Evolutionary conservation across 2,329 filamentous ascomycete genomes (phyloP), one percentile per base, ranked within the genome.

Genomic region (Xylariaceae sp.): DNA sequence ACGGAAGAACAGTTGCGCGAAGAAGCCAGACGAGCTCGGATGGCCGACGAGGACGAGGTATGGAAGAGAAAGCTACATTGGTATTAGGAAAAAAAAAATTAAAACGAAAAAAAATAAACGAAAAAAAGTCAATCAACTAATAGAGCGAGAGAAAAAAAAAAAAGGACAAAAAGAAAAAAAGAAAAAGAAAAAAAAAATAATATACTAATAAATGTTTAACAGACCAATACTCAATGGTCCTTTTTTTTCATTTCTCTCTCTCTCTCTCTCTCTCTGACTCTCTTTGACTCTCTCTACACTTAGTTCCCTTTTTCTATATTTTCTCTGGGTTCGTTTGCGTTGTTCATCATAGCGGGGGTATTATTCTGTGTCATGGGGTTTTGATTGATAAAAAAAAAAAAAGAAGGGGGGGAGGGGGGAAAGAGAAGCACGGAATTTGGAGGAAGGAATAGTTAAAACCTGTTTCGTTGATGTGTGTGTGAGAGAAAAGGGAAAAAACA

Each of bases 31-130:
- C 56, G 51, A 12, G 65, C 64, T 5, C 44, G 65, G n/a, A 2
- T 62, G 7, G 49, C 57, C 32, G 76, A 79, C 8, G 69, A 71
- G 43, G 76, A 80, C 48, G 76, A 78, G 55, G 71, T 75, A 37
- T 68, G 76, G 68, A 70, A 73, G 62, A 70, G 73, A 60, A 83
- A 83, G 72, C 64, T 73, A 60, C 60, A 60, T 2, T 72, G 70
- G 69, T 70, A 69, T 55, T 65, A 31, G 56, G 6, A 32, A 8
- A n/a, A 45, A 11, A 3, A 5, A 45, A n/a, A 32, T n/a, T n/a
- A 6, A 19, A 5, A 6, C 9, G 11, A 6, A 56, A 44, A 30
- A 44, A 44, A 5, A 34, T 34, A 34, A 34, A 19, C 19, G 19
- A 34, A 34, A 34, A 8, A 34, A 34, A 6, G 8, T 34, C 12